Percentiles rank a stretch among this genome's conserved stretches.
phyloP scores from a whole-genome alignment of 1,139 yeast genomes.

The Zygosaccharomyces sapae region DNA sequence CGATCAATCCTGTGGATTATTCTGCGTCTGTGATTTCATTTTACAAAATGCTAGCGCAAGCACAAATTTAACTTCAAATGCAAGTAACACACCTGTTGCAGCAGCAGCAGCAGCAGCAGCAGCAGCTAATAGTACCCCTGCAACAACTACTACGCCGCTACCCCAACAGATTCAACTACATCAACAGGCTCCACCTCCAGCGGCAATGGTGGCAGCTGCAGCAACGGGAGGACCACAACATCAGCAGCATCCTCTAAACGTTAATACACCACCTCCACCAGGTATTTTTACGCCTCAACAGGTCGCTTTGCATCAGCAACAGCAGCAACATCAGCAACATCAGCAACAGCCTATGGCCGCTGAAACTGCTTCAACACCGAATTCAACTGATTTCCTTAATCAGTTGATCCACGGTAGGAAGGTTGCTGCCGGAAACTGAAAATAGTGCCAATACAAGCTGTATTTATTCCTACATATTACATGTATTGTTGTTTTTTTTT shows the following conservation, averaged over 20 bases:
- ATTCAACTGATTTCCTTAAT: slow-evolving; percentile 63
- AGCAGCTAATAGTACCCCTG: slow-evolving; percentile 17
- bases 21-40: slow-evolving; percentile 32
- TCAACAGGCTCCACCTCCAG: slow-evolving; percentile 14
- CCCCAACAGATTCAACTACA: slow-evolving; percentile 20
- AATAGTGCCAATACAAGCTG: too few species aligned
- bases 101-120: slow-evolving; percentile 24
- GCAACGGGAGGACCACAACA: slow-evolving; percentile 13
- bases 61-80: slow-evolving; percentile 15
- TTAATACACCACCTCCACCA: slow-evolving; percentile 46
- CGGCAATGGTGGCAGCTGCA: slow-evolving; percentile 11
- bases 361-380: slow-evolving; percentile 25
- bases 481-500: slow-evolving; percentile 19
- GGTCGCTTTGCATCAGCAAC: slow-evolving; percentile 18
- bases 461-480: slow-evolving; percentile 17
- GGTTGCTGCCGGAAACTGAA: slow-evolving; percentile 36
- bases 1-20: slow-evolving; percentile 36
- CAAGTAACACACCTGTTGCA: slow-evolving; percentile 15
- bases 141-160: slow-evolving; percentile 20
- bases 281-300: slow-evolving; percentile 40
- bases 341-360: slow-evolving; percentile 17
- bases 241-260: slow-evolving; percentile 22
- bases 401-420: slow-evolving; percentile 70
- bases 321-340: slow-evolving; percentile 8
- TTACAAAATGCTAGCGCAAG: slow-evolving; percentile 27